Percentiles rank a stretch among this genome's conserved stretches.
phyloP scores from a whole-genome alignment of 2,329 filamentous ascomycete species.

The Colletotrichum orbiculare region DNA sequence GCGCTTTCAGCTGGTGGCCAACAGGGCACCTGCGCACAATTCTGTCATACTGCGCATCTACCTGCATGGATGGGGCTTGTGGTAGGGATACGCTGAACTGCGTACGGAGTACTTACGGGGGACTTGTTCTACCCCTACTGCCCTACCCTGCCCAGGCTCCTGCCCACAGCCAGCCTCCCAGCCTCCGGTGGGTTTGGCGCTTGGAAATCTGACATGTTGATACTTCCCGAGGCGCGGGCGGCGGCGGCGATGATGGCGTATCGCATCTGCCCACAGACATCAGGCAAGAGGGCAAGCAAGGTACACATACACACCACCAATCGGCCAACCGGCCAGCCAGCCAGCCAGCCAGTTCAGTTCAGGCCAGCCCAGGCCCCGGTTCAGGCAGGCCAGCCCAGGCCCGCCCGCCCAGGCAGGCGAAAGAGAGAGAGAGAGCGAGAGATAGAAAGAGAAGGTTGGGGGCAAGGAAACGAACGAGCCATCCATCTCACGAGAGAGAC shows the following conservation, averaged over 20 bases:
- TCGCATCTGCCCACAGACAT: slow-evolving; percentile 30
- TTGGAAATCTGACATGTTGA: slow-evolving; percentile 33
- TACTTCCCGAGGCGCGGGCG: slow-evolving; percentile 31
- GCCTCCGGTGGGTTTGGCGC: slow-evolving; percentile 14
- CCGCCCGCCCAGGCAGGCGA: too few relatives aligned
- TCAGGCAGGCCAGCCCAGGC: too few relatives aligned
- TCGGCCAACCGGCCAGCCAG: too few relatives aligned
- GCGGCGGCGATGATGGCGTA: slow-evolving; percentile 24
- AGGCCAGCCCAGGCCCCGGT: too few relatives aligned
- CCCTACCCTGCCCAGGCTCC: slow-evolving; percentile 1
- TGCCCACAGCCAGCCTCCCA: background rate
- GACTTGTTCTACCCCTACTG: slow-evolving; percentile 5
- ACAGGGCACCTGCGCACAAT: slow-evolving; percentile 17
- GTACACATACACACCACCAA: background rate
- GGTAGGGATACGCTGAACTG: too few relatives aligned
- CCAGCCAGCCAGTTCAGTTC: too few relatives aligned
- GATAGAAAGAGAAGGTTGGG: slow-evolving; percentile 4
- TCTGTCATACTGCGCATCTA: slow-evolving; percentile 28
- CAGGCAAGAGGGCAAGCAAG: slow-evolving; percentile 22
- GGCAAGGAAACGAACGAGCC: slow-evolving; percentile 12
- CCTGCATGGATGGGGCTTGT: background rate
- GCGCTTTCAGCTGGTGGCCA: slow-evolving; percentile 8
- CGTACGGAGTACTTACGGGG: too few relatives aligned
- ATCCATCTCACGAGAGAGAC: too few relatives aligned
- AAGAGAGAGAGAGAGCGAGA: too few relatives aligned